A percentile compares a stretch with the other conserved stretches of the same genome.
Evolutionary conservation across 352 stramenopile genomes (phyloP).

Genomic region (Pythium scleroteichum): DNA sequence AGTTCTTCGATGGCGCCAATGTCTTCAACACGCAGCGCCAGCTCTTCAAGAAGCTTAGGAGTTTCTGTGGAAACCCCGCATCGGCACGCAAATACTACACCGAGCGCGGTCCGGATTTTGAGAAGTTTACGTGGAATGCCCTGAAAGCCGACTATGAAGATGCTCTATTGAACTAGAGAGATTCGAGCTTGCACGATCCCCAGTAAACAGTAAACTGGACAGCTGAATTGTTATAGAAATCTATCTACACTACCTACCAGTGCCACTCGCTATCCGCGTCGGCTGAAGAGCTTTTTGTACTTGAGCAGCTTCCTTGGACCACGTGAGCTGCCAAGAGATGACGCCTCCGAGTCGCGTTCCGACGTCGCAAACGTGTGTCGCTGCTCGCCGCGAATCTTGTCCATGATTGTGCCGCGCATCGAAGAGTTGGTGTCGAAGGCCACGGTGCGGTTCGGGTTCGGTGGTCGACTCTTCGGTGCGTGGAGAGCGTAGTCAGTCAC

Average conservation of each 20-base stretch:
- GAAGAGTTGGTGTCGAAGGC: constrained; percentile 20
- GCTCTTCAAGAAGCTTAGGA: constrained; percentile 48
- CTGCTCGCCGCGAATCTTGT: constrained; percentile 26
- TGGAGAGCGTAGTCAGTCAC: constrained; percentile 51
- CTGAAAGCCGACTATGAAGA: constrained; percentile 30
- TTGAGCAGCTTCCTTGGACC: constrained; percentile 20
- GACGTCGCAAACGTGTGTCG: constrained; percentile 2
- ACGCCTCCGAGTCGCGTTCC: constrained; percentile 16
- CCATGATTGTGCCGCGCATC: constrained; percentile 33
- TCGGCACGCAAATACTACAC: constrained; percentile 23
- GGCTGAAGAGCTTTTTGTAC: constrained; percentile 30
- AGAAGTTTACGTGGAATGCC: constrained; percentile 34
- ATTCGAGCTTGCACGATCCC: not conserved
- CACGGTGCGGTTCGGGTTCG: constrained; percentile 12
- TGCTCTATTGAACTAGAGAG: constrained; percentile 21
- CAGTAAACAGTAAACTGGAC: no score
- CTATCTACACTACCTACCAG: not conserved
- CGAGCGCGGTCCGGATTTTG: constrained; percentile 23
- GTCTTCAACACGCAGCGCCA: constrained; percentile 50
- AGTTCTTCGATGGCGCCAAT: constrained; percentile 38
- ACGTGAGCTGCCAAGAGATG: constrained; percentile 2
- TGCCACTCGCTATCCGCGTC: constrained; percentile 5
- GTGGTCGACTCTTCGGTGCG: constrained; percentile 5
- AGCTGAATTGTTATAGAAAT: not conserved
- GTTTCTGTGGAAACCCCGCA: constrained; percentile 33